These are phyloP conservation scores for Vigna angularis DNA, from an alignment of 306 rosid genomes.

Conservation along the genomic window DNA sequence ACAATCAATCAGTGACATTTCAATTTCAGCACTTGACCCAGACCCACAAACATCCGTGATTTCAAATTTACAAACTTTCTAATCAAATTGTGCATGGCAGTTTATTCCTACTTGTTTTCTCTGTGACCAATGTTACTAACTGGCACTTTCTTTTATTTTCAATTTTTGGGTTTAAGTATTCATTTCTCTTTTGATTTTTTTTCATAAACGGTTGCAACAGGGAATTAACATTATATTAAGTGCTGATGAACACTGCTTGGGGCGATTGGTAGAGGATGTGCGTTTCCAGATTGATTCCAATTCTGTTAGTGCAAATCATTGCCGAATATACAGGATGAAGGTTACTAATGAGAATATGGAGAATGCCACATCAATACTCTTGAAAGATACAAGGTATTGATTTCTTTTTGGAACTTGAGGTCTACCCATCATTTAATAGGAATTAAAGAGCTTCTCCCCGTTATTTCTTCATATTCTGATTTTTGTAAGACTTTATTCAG, in stretches of 20 bases:
- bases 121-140: neutral
- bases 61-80: conserved; percentile 9
- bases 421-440: neutral
- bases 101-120: neutral
- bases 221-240: conserved; percentile 80
- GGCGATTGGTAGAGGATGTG: conserved; percentile 66
- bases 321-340: conserved; percentile 68
- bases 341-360: conserved; percentile 58
- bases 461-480: conserved; percentile 30
- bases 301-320: conserved; percentile 78
- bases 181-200: neutral
- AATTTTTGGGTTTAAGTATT: conserved; percentile 2
- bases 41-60: neutral
- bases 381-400: conserved; percentile 85
- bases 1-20: conserved; percentile 10
- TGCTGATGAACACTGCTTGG: conserved; percentile 75
- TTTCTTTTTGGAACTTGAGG: conserved; percentile 17
- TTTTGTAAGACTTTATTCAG: conserved; percentile 57
- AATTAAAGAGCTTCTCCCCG: neutral
- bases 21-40: conserved; percentile 17
- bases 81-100: conserved; percentile 1
- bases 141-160: neutral
- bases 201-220: conserved; percentile 53
- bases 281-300: conserved; percentile 80
- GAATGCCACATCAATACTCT: conserved; percentile 52